Evolutionary conservation across 257 asterid genomes (phyloP).

Genomic region (Lycium barbarum): DNA sequence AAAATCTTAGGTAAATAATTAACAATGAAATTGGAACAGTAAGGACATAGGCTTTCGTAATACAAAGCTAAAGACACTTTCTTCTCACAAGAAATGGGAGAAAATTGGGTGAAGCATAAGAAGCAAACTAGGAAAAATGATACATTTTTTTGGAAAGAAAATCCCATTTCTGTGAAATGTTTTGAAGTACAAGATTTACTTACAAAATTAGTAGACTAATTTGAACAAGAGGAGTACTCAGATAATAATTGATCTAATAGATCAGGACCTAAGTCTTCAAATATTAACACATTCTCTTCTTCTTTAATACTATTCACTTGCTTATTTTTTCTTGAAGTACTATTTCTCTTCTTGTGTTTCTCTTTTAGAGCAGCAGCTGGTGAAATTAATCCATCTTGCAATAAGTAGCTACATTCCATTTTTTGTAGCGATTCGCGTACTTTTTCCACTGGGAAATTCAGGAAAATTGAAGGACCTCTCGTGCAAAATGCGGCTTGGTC

Average conservation of each 20-base stretch:
- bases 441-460: conserved; percentile 26
- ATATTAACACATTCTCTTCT: conserved; percentile 25
- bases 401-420: background rate
- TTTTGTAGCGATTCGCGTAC: conserved; percentile 19
- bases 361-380: conserved; percentile 21
- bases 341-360: conserved; percentile 30
- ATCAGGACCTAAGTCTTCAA: conserved; percentile 36
- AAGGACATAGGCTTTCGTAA: conserved; percentile 54
- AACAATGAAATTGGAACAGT: conserved; percentile 44
- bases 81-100: background rate
- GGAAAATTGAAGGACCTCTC: conserved; percentile 27
- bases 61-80: conserved; percentile 41
- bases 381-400: background rate
- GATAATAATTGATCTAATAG: conserved; percentile 32
- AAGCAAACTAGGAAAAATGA: background rate
- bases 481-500: conserved; percentile 35
- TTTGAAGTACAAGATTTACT: conserved; percentile 21
- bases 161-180: too few species aligned
- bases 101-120: background rate
- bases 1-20: conserved; percentile 45
- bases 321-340: background rate
- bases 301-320: background rate
- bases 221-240: conserved; percentile 26
- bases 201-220: conserved; percentile 17
- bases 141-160: too few species aligned